These are phyloP conservation scores for Acorus gramineus DNA, from an alignment of 106 monocot species.

Conservation along the genomic window DNA sequence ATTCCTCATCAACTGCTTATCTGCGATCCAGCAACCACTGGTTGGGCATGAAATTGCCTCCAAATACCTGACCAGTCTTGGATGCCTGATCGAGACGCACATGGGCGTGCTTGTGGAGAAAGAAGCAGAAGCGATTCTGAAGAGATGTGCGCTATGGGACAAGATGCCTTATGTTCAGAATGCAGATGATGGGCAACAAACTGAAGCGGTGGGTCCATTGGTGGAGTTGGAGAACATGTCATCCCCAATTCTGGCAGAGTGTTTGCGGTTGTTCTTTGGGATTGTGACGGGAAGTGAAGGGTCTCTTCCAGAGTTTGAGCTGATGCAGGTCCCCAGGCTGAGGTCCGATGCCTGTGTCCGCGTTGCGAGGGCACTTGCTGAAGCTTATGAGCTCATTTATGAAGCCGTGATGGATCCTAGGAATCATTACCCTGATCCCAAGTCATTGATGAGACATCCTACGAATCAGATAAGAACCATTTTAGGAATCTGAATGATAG, in stretches of 20 bases:
- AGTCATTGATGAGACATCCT: slow-evolving; percentile 58
- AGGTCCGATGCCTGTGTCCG: slow-evolving; percentile 46
- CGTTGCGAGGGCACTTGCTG: slow-evolving; percentile 57
- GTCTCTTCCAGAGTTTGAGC: slow-evolving; percentile 82
- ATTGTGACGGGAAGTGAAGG: slow-evolving; percentile 70
- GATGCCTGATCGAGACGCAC: slow-evolving; percentile 52
- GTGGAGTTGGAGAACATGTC: slow-evolving; percentile 46
- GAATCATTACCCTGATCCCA: slow-evolving; percentile 69
- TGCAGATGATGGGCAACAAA: neutral
- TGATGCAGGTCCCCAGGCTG: slow-evolving; percentile 68
- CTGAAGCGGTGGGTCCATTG: slow-evolving; percentile 17
- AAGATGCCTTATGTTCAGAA: slow-evolving; percentile 48
- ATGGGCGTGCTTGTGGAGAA: slow-evolving; percentile 49
- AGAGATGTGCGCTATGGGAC: slow-evolving; percentile 46
- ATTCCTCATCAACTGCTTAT: slow-evolving; percentile 88
- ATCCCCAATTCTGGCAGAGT: slow-evolving; percentile 30
- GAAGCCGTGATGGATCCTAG: slow-evolving; percentile 52
- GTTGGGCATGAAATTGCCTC: slow-evolving; percentile 49
- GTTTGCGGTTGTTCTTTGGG: slow-evolving; percentile 71
- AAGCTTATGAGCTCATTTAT: slow-evolving; percentile 56
- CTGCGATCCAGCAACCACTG: slow-evolving; percentile 81
- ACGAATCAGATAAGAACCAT: slow-evolving; percentile 81
- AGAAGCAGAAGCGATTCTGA: slow-evolving; percentile 60
- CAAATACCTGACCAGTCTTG: slow-evolving; percentile 37
- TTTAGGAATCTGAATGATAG: slow-evolving; percentile 47